Evolutionary conservation across 257 asterid species (phyloP).

Genomic region (Osmanthus fragrans): DNA sequence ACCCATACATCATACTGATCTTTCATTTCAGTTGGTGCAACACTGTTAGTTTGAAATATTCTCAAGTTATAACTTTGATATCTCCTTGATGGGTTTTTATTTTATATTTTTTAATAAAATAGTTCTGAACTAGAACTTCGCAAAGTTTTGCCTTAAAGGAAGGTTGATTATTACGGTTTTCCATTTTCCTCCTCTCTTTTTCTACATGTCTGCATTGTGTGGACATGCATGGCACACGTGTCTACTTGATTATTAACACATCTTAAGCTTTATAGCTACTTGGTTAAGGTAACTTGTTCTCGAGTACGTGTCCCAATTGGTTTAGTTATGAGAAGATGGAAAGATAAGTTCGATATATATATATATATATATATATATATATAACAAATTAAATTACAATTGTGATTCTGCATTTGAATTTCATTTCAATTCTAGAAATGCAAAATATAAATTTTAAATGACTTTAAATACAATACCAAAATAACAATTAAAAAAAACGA

Average conservation of each 20-base stretch:
- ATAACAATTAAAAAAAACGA: too few relatives aligned
- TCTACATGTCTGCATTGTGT: neutral
- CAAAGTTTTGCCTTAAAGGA: neutral
- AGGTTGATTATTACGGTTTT: neutral
- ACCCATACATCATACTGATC: too few relatives aligned
- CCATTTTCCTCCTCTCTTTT: neutral
- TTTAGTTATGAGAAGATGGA: neutral
- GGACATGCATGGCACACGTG: neutral
- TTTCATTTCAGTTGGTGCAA: too few relatives aligned
- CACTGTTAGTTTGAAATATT: too few relatives aligned
- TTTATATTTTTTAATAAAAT: too few relatives aligned
- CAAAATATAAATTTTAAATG: too few relatives aligned
- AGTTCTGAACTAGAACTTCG: neutral
- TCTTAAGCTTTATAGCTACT: neutral
- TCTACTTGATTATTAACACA: neutral
- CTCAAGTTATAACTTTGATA: too few relatives aligned
- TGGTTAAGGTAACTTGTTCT: neutral
- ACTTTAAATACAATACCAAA: too few relatives aligned
- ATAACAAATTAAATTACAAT: too few relatives aligned
- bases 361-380: too few relatives aligned
- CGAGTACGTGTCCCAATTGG: neutral
- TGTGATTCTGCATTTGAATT: too few relatives aligned
- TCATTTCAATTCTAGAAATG: too few relatives aligned
- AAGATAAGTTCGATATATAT: neutral
- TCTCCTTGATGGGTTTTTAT: neutral